A percentile compares a stretch with the other conserved stretches of the same genome.
These are phyloP conservation scores for Aegle marmelos DNA, from an alignment of 345 rosid genomes.

Conservation along the genomic window DNA sequence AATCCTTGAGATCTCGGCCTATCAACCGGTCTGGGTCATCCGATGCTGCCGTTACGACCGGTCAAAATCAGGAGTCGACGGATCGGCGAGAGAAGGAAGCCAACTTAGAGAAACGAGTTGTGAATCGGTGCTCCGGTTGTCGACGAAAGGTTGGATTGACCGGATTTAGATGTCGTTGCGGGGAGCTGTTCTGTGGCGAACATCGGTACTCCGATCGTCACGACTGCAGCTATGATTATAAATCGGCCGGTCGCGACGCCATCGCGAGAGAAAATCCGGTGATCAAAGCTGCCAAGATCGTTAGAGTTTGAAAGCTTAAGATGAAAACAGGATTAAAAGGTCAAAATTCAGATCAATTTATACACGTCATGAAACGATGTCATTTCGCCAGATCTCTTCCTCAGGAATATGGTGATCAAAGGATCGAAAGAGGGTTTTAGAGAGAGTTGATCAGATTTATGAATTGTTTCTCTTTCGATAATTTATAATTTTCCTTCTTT, in stretches of 20 bases:
- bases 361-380: conserved; percentile 8
- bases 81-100: conserved; percentile 28
- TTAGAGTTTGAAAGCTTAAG: conserved; percentile 52
- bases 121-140: conserved; percentile 91
- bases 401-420: conserved; percentile 9
- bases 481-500: conserved; percentile 18
- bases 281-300: conserved; percentile 94
- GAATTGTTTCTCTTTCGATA: conserved; percentile 18
- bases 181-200: conserved; percentile 87
- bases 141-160: conserved; percentile 85
- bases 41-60: conserved; percentile 14
- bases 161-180: conserved; percentile 95
- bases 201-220: conserved; percentile 97
- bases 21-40: conserved; percentile 23
- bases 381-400: conserved; percentile 11
- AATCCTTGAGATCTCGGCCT: conserved; percentile 50
- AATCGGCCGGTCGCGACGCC: conserved; percentile 85
- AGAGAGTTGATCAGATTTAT: conserved; percentile 4
- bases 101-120: conserved; percentile 44
- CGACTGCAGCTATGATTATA: conserved; percentile 90
- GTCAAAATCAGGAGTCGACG: neutral
- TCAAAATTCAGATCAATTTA: neutral
- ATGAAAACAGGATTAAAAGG: neutral
- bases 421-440: neutral
- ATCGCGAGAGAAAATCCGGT: conserved; percentile 94